These are phyloP conservation scores for Talaromyces proteolyticus DNA, from an alignment of 495 filamentous ascomycete genomes.

Conservation along the genomic window DNA sequence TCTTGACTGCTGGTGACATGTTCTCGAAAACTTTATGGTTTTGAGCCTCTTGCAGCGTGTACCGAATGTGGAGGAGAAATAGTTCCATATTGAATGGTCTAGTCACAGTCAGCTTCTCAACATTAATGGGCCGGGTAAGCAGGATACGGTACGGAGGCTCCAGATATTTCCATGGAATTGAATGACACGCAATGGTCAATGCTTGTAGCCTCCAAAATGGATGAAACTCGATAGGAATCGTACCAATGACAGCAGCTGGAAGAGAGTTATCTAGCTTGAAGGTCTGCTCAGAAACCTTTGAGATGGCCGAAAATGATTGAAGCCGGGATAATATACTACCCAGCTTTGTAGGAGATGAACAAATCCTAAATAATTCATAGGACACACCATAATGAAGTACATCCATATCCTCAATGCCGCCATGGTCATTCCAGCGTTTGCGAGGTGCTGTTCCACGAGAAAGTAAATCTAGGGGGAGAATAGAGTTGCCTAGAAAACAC, in stretches of 20 bases:
- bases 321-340: background rate
- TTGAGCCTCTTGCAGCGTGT: background rate
- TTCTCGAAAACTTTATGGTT: background rate
- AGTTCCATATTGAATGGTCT: background rate
- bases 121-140: background rate
- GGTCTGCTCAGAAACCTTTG: background rate
- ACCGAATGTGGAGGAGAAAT: background rate
- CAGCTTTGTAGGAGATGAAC: background rate
- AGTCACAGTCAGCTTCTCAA: background rate
- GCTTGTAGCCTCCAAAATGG: constrained; percentile 1
- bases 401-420: background rate
- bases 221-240: background rate
- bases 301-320: background rate
- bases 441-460: background rate
- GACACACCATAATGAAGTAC: background rate
- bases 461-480: background rate
- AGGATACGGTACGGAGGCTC: background rate
- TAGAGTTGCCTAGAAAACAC: background rate
- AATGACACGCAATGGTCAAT: background rate
- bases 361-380: background rate
- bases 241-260: background rate
- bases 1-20: background rate
- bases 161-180: constrained; percentile 1
- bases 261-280: background rate
- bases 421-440: background rate